Percentiles rank a stretch among this genome's conserved stretches.
Conservation (phyloP, 345 rosid species). For the Nasturtium officinale region DNA sequence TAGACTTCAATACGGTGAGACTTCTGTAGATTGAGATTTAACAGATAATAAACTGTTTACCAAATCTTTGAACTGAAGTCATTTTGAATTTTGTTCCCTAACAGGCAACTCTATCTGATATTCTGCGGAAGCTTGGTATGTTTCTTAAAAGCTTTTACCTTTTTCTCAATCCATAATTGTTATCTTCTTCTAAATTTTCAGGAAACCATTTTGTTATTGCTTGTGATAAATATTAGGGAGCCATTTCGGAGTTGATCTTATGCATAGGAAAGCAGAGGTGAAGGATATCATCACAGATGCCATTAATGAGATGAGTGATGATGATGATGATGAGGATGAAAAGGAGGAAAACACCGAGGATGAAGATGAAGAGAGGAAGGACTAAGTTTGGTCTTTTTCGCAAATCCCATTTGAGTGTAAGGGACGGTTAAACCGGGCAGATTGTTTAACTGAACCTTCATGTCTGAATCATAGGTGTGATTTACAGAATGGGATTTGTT, state of each 20-base stretch:
- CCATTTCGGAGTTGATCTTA: constrained; percentile 76
- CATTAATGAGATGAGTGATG: constrained; percentile 80
- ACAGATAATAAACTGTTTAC: constrained; percentile 1
- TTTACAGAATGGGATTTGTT: constrained; percentile 18
- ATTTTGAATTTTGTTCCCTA: constrained; percentile 21
- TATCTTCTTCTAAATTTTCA: neutral
- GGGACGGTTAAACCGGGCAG: neutral
- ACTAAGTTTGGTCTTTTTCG: neutral
- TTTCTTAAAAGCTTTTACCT: neutral
- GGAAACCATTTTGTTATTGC: neutral
- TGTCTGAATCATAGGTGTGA: constrained; percentile 5
- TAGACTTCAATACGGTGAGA: constrained; percentile 92
- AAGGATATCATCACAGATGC: constrained; percentile 89
- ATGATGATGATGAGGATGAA: constrained; percentile 70
- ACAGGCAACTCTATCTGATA: constrained; percentile 97
- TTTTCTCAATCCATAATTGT: neutral
- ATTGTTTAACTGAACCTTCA: constrained; percentile 2
- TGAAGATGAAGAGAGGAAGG: constrained; percentile 35
- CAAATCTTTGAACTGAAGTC: neutral
- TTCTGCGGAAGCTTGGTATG: constrained; percentile 81
- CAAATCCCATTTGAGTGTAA: constrained; percentile 16
- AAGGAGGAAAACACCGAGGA: constrained; percentile 62
- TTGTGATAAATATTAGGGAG: constrained; percentile 51
- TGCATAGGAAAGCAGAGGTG: constrained; percentile 88
- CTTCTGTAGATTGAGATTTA: constrained; percentile 9